Base-by-base conservation (phyloP, 495 filamentous ascomycete species). In the Penicillium odoratum region DNA sequence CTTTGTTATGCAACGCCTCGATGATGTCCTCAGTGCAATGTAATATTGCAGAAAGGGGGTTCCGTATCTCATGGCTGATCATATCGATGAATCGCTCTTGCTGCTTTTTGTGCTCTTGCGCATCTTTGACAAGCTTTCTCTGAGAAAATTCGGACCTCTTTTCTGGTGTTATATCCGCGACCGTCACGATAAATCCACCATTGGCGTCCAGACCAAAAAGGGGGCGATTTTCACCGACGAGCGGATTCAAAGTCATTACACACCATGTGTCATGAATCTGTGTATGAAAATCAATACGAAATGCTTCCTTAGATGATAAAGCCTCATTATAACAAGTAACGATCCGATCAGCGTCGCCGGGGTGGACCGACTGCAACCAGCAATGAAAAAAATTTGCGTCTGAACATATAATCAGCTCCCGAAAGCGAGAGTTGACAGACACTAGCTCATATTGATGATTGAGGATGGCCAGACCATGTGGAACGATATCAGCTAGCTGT, bases 11-110 rank as follows among this genome's bases (percentile, higher is more conserved):
- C n/a, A 66, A 52, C 0, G 51, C 62, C 8, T 71, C 66, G 13
- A 69, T 46, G 29, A 94, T 92, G 67, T 93, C 88, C 63, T 94
- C 90, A 5, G 87, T 85, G 65, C 88, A 92, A 69, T 93, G 89
- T 34, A 93, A 71, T 46, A 93, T 91, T 7, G 90, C 90, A 45
- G 84, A 88, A 8, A 94, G 77, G 2, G 91, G 91, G 59, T 94
- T 96, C 8, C 90, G 83, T 78, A 94, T 90, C 64, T 96, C 91
- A 63, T 96, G 91, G 59, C 87, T 91, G 7, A 88, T 92, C 59
- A 92, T 93, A 68, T 93, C 90, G 64, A 94, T 93, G 69, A 93
- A 95, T 57, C 91, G 92, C 65, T 93, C 86, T 59, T 89, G 85
- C 57, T 88, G 83, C 36, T 82, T 74, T 65, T 89, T 88, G 43